A percentile compares a stretch with the other conserved stretches of the same genome.
These are phyloP conservation scores for Chlorella variabilis DNA, from an alignment of 163 green algal species.

Conservation along the genomic window DNA sequence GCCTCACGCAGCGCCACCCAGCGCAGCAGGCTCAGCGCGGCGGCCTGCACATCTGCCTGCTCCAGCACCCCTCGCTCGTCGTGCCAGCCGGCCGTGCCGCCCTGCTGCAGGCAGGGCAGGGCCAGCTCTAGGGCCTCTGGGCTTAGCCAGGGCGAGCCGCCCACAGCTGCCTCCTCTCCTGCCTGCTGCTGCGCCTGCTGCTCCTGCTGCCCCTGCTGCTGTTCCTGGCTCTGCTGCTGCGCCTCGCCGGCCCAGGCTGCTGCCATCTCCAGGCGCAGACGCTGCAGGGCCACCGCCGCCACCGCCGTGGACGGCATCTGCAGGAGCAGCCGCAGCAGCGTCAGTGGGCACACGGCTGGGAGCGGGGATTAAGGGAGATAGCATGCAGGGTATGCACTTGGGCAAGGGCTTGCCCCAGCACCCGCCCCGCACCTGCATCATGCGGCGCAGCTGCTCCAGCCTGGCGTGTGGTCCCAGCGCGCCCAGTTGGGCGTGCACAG, in stretches of 20 bases:
- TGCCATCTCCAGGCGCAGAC: conserved; percentile 40
- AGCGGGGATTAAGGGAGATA: no score
- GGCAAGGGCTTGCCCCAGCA: background rate
- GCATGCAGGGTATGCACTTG: no score
- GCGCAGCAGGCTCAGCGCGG: conserved; percentile 41
- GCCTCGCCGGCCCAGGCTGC: background rate
- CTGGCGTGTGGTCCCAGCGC: background rate
- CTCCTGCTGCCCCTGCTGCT: background rate
- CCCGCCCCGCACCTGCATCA: conserved; percentile 8
- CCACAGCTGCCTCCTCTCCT: background rate
- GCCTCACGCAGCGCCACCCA: conserved; percentile 40
- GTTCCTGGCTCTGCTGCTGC: background rate
- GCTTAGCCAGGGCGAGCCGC: background rate
- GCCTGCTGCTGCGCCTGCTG: background rate
- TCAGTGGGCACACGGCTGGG: no score
- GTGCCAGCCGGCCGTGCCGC: conserved; percentile 14
- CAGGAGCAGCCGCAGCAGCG: background rate
- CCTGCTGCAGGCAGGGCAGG: conserved; percentile 10
- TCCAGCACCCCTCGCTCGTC: conserved; percentile 11
- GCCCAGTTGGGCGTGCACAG: conserved; percentile 25
- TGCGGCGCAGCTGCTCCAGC: conserved; percentile 4
- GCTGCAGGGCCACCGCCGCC: conserved; percentile 27
- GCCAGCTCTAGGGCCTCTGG: background rate
- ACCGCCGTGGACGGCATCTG: conserved; percentile 25
- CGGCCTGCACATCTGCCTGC: conserved; percentile 24